phyloP scores from a whole-genome alignment of 106 monocot genomes.

The Dendrobium huoshanense region DNA sequence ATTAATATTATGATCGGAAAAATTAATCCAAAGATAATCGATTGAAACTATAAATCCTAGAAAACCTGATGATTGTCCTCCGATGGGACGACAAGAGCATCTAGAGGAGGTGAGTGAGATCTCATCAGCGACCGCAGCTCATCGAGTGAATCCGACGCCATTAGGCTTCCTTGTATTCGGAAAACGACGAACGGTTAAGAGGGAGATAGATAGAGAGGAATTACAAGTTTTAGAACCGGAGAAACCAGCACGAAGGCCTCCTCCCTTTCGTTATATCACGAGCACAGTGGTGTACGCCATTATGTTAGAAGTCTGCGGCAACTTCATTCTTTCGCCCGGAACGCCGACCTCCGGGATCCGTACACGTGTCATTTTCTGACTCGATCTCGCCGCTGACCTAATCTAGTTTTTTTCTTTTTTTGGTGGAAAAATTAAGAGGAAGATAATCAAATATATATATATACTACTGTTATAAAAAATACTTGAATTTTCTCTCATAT shows the following conservation, averaged over 20 bases:
- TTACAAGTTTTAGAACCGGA: neutral
- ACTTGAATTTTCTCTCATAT: too few species aligned
- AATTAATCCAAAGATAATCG: neutral
- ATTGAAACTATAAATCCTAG: neutral
- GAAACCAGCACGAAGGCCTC: neutral
- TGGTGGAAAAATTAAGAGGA: too few species aligned
- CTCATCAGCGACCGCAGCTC: constrained; percentile 76
- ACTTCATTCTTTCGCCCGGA: too few species aligned
- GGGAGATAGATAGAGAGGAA: neutral
- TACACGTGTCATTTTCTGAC: neutral
- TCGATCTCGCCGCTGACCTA: neutral
- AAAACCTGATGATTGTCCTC: constrained; percentile 90
- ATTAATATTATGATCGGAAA: neutral
- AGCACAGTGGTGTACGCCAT: neutral
- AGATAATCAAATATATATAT: too few species aligned
- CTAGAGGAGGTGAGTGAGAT: constrained; percentile 76
- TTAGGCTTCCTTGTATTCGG: neutral
- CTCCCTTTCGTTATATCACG: neutral
- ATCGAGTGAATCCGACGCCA: constrained; percentile 50
- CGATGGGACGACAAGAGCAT: constrained; percentile 84
- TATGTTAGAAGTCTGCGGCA: too few species aligned
- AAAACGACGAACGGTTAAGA: neutral
- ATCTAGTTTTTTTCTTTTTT: too few species aligned
- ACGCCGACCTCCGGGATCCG: neutral
- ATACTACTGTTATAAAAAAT: too few species aligned